Base-by-base conservation (phyloP, 805 yeast genomes). In the Lachancea thermotolerans region DNA sequence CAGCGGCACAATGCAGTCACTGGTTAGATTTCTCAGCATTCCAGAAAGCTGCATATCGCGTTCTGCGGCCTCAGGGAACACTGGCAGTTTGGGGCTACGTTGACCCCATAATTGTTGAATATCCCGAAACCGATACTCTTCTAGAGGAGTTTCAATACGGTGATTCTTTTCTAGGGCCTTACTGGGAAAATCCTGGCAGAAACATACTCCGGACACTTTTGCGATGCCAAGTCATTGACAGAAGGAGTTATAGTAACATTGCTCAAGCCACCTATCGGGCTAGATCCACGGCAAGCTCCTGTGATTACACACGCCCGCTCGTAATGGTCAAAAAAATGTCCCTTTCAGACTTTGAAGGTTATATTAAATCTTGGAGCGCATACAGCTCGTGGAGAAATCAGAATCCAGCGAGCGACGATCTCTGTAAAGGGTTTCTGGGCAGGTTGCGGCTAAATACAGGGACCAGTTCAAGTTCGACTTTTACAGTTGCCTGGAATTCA, bases 111-210 rank as follows among this genome's bases (percentile, higher is more conserved):
- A 77, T 81, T 46, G 65, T 71, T 45, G 71, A 74, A 2, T 66
- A 64, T 47, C 78, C 79, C 1, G 68, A 68, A 35, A 81, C 85
- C 1, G 81, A 83, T 50, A 69, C 71, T 35, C 59, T 82, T 6
- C 72, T 78, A 40, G 54, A 65, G 28, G 74, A 79, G 27, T 77
- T 74, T 53, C 68, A 76, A 10, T 80, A 79, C 52, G 71, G 64
- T 8, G 77, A 75, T 0, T 57, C 62, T 2, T 66, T 57, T 37
- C 59, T 83, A 38, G 90, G 90, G 0, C 56, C 61, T 12, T 78
- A 78, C 58, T 90, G 97, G 97, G 85, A 86, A 55, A 84, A 82
- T 53, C 93, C 95, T 0, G 97, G 96, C 0, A 69, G 95, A 39
- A 44, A 57, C 5, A 65, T 74, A 11, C 62, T 90, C 30, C 66